A percentile compares a stretch with the other conserved stretches of the same genome.
Conservation (phyloP, 2,329 filamentous ascomycete species). For the Colletotrichum lindemuthianum region DNA sequence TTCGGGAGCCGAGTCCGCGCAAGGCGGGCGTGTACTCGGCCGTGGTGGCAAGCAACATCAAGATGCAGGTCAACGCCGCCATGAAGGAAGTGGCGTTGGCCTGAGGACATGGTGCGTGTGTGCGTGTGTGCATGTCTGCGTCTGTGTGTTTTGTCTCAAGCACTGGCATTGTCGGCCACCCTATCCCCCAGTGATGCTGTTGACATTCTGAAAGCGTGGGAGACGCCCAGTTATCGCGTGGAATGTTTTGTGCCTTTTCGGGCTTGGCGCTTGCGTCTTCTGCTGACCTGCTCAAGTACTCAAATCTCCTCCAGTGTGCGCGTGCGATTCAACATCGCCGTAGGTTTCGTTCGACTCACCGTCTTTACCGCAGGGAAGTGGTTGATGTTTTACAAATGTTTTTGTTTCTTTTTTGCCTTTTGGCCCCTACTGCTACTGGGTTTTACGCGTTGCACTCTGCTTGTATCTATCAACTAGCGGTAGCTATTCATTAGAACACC, state of each 20-base stretch:
- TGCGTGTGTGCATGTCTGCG: not conserved
- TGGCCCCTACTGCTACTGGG: not conserved
- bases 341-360: not conserved
- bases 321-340: constrained; percentile 28
- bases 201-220: not conserved
- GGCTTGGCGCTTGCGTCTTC: constrained; percentile 20
- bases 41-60: constrained; percentile 47
- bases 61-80: constrained; percentile 43
- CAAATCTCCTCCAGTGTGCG: constrained; percentile 14
- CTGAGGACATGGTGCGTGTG: not conserved
- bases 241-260: not conserved
- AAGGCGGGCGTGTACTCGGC: constrained; percentile 42
- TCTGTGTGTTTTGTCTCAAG: no score
- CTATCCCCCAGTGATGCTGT: constrained; percentile 10
- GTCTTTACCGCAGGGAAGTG: constrained; percentile 13
- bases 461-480: constrained; percentile 30
- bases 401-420: not conserved
- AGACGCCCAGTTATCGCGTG: not conserved
- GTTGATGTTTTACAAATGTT: constrained; percentile 4
- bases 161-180: constrained; percentile 16
- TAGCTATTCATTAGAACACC: constrained; percentile 36
- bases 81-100: constrained; percentile 38
- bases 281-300: constrained; percentile 29
- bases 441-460: constrained; percentile 6
- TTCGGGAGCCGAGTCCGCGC: constrained; percentile 70